Evolutionary conservation across 2,329 filamentous ascomycete genomes (phyloP).

Genomic region (Berkeleyomyces basicola): DNA sequence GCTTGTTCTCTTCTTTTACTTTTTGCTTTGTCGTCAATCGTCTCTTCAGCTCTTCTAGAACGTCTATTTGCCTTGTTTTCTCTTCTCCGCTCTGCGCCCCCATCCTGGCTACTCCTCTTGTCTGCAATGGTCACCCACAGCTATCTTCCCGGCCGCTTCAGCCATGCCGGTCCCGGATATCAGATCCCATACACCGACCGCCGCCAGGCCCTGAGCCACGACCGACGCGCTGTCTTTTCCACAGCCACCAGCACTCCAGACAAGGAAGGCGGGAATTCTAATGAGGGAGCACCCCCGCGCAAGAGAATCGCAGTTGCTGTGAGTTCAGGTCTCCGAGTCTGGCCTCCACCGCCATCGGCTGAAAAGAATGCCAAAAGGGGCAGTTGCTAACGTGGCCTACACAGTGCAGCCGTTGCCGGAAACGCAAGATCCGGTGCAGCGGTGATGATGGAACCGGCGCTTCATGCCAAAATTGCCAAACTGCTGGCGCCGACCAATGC

Average conservation of each 20-base stretch:
- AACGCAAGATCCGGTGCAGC: conserved; percentile 88
- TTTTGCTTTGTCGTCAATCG: not conserved
- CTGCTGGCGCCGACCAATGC: conserved; percentile 53
- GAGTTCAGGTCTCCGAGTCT: conserved; percentile 20
- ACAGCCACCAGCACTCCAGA: conserved; percentile 14
- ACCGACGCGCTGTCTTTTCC: conserved; percentile 14
- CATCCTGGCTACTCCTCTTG: not conserved
- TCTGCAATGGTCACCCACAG: conserved; percentile 14
- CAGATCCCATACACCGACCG: conserved; percentile 21
- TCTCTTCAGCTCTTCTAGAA: not conserved
- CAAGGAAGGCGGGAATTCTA: not conserved
- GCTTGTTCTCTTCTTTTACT: not conserved
- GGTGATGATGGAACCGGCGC: conserved; percentile 62
- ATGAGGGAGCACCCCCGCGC: conserved; percentile 29
- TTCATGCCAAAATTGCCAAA: conserved; percentile 71
- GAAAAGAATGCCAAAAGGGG: not conserved
- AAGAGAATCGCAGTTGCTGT: conserved; percentile 45
- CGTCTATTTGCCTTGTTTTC: not conserved
- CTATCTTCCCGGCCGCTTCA: conserved; percentile 15
- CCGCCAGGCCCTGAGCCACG: conserved; percentile 23
- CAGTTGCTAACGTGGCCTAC: not conserved
- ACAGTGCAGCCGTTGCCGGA: conserved; percentile 77
- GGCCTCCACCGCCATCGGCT: not conserved
- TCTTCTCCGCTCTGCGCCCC: not conserved
- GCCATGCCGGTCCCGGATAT: conserved; percentile 24